Conservation (phyloP, 371 early-diverging fungal genomes). For the Mortierella sp. region DNA sequence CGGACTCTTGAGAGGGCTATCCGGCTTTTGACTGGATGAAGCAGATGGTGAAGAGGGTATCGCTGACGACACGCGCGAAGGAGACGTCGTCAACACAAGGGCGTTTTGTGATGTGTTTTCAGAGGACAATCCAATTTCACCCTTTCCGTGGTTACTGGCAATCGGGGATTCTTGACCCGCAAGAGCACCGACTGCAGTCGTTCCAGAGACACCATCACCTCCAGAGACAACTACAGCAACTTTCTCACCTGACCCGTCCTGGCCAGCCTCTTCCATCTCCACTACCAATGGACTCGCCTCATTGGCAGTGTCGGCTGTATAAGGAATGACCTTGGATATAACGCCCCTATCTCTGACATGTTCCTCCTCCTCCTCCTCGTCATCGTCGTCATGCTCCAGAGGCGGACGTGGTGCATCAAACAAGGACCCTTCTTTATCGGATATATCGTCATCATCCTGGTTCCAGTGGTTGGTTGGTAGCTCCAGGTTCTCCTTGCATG, state of each 20-base stretch:
- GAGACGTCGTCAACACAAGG: too few relatives aligned
- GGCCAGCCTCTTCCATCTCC: conserved; percentile 27
- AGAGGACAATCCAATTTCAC: too few relatives aligned
- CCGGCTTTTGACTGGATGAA: neutral
- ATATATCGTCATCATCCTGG: conserved; percentile 11
- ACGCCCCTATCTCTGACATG: neutral
- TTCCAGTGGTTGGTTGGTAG: conserved; percentile 8
- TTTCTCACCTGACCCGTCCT: conserved; percentile 23
- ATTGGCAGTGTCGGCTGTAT: conserved; percentile 5
- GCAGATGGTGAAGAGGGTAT: neutral
- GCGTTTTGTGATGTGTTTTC: neutral
- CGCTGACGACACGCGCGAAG: neutral
- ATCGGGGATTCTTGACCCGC: conserved; percentile 33
- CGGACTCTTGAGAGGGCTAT: neutral
- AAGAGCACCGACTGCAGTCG: conserved; percentile 16
- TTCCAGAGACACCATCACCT: conserved; percentile 15
- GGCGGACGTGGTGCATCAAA: conserved; percentile 32
- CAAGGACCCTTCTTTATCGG: conserved; percentile 18
- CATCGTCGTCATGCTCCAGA: conserved; percentile 12
- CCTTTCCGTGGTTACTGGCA: neutral
- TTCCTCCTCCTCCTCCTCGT: conserved; percentile 3
- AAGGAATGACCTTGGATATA: conserved; percentile 29
- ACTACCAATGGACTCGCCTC: conserved; percentile 36
- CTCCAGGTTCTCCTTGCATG: conserved; percentile 14
- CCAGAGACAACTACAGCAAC: conserved; percentile 34